Base-by-base conservation (phyloP, 2,329 filamentous ascomycete species). In the Colletotrichum simmondsii region DNA sequence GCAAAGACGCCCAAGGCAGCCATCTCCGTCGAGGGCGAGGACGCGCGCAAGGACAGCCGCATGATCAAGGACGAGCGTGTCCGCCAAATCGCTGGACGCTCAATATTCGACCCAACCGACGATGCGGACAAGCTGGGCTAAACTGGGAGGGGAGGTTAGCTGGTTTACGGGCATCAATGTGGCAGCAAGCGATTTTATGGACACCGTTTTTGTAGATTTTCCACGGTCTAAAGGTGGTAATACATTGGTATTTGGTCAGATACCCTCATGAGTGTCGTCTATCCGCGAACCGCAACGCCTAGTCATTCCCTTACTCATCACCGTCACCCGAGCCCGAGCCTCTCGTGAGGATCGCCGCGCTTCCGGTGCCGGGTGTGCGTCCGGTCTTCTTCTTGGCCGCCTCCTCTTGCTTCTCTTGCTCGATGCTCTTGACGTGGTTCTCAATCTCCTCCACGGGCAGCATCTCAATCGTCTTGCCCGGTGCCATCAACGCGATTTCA, bases 321-420 rank as follows among this genome's bases (percentile, higher is more conserved):
- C 76, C 75, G 70, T 79, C 83, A 59, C 84, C 84, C 71, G 81
- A 79, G 80, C 84, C 84, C 72, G 82, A 78, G 80, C 86, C 83
- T 86, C 92, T 86, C 83, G 94, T 95, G 80, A 94, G 87, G 79
- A 97, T 95, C 56, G 94, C 90, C 22, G 94, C 91, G 77, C 86
- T 92, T 59, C 92, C 92, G 62, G 89, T 91, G 71, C 92, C 92
- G n/a, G 92, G 89, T 74, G 91, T 90, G 78, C 92, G 89, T 72
- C 94, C 93, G 57, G 91, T 94, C 92, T 98, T 97, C 92, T 98
- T 98, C 90, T 95, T 98, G 53, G 94, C 95, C 28, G 96, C 96
- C 87, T 99, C 97, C 84, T 98, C 97, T 82, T 98, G 95, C 90
- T 99, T 99, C 90, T 99, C 97, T 79, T 95, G 94, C 88, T 99